phyloP scores from a whole-genome alignment of 208 protist species.

The Naegleria fowleri region DNA sequence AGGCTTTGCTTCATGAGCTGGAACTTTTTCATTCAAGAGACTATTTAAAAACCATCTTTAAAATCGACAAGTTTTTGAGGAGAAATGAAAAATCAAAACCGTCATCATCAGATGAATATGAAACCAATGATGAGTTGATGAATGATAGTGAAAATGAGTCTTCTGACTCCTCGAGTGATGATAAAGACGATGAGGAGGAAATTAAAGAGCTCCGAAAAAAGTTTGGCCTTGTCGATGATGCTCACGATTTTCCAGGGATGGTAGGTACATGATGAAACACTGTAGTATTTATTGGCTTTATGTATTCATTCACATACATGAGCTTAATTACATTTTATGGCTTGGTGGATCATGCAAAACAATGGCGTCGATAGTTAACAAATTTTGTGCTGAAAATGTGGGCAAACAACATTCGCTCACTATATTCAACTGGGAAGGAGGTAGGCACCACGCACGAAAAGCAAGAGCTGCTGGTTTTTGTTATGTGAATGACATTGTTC shows the following conservation, averaged over 20 bases:
- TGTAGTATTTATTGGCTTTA: too few relatives aligned
- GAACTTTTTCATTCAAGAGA: neutral
- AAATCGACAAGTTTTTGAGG: neutral
- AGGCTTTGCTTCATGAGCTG: neutral
- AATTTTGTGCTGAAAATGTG: neutral
- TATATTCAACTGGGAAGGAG: slow-evolving; percentile 42
- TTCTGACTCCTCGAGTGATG: neutral
- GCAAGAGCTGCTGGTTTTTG: slow-evolving; percentile 95
- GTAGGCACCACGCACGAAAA: slow-evolving; percentile 91
- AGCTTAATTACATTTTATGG: neutral
- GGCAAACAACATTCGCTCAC: neutral
- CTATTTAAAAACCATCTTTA: neutral
- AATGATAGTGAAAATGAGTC: neutral
- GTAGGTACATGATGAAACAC: too few relatives aligned
- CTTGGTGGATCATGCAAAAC: neutral
- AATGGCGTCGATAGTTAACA: neutral
- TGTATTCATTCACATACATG: neutral
- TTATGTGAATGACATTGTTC: slow-evolving; percentile 99
- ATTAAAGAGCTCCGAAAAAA: neutral
- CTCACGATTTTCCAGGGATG: neutral
- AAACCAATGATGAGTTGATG: neutral
- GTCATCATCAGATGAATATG: too few relatives aligned
- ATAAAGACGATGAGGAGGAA: neutral
- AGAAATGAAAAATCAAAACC: neutral
- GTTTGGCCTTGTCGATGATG: slow-evolving; percentile 5